phyloP scores from a whole-genome alignment of 192 early-diverging fungal species.

The Coemansia sp. region DNA sequence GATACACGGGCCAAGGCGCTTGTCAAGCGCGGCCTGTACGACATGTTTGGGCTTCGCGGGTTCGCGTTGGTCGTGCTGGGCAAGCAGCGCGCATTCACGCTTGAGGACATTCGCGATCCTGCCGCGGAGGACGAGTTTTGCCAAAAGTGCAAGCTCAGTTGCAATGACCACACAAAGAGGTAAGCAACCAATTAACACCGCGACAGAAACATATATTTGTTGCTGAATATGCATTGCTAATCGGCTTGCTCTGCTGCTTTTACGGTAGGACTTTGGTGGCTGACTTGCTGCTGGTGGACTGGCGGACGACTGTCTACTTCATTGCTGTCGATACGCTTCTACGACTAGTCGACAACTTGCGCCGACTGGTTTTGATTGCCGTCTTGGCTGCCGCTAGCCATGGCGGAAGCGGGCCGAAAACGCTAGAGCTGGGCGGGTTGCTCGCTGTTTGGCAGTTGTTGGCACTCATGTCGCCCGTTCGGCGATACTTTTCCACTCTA shows the following conservation, averaged over 20 bases:
- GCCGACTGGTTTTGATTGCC: constrained; percentile 10
- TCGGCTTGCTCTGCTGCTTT: too few species aligned
- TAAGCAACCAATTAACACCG: background rate
- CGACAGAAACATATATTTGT: too few species aligned
- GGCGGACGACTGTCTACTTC: background rate
- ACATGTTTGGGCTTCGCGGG: background rate
- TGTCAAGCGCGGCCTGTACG: background rate
- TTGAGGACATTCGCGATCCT: background rate
- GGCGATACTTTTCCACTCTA: background rate
- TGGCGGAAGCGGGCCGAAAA: background rate
- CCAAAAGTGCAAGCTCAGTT: background rate
- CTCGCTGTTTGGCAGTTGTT: constrained; percentile 12
- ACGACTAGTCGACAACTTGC: background rate
- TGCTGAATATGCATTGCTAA: too few species aligned
- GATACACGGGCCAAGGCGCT: background rate
- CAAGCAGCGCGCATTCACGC: background rate
- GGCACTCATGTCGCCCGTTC: background rate
- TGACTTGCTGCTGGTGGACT: too few species aligned
- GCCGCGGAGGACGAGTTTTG: background rate
- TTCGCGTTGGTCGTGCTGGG: background rate
- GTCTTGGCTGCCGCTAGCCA: constrained; percentile 3
- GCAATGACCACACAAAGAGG: background rate
- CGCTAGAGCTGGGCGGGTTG: background rate
- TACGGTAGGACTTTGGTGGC: too few species aligned
- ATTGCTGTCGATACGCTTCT: background rate